Evolutionary conservation across 257 asterid species (phyloP).

Genomic region (Vinca minor): DNA sequence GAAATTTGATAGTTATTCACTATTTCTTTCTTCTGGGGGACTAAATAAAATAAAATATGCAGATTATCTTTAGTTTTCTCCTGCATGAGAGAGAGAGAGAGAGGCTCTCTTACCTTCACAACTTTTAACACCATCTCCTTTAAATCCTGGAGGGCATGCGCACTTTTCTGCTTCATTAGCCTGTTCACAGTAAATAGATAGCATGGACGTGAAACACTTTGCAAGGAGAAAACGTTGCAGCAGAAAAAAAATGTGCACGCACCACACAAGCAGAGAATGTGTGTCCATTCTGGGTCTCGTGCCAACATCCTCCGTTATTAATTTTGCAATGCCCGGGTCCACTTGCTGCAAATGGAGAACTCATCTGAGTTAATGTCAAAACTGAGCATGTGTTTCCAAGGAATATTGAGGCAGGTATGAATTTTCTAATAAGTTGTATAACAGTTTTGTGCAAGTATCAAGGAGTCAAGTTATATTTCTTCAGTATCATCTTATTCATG

Average conservation of each 20-base stretch:
- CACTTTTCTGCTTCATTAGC: slow-evolving; percentile 66
- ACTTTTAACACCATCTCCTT: slow-evolving; percentile 68
- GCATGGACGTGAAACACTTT: slow-evolving; percentile 3
- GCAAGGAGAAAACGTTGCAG: neutral
- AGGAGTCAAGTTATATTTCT: neutral
- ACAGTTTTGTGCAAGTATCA: too few species aligned
- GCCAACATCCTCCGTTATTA: slow-evolving; percentile 92
- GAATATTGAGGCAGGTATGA: neutral
- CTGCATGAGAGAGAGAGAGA: neutral
- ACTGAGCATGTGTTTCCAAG: neutral
- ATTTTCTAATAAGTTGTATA: neutral
- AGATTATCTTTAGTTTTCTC: neutral
- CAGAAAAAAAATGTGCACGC: slow-evolving; percentile 23
- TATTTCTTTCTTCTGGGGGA: neutral
- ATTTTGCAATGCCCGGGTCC: slow-evolving; percentile 73
- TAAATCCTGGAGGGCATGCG: slow-evolving; percentile 72
- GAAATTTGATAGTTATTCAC: neutral
- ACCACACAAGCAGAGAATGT: slow-evolving; percentile 80
- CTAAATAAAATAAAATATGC: too few species aligned
- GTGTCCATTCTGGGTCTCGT: slow-evolving; percentile 48
- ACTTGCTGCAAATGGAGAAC: slow-evolving; percentile 32
- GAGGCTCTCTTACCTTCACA: slow-evolving; percentile 53
- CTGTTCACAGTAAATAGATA: slow-evolving; percentile 28
- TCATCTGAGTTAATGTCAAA: slow-evolving; percentile 2
- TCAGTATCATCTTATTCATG: neutral